These are phyloP conservation scores for Ceratocystis huliohia DNA, from an alignment of 2,329 filamentous ascomycete genomes.

Conservation along the genomic window DNA sequence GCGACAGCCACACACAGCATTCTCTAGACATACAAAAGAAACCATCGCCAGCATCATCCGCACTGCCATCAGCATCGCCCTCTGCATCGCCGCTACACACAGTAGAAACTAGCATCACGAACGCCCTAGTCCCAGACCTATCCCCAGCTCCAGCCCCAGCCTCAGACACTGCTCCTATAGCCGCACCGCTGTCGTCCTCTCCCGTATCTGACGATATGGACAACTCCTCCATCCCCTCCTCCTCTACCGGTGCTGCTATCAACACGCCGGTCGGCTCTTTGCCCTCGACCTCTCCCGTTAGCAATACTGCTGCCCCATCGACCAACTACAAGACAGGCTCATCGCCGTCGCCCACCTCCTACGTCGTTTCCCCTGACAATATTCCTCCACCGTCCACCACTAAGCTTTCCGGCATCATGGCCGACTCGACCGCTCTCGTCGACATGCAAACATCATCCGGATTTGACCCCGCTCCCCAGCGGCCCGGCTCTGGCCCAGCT, in stretches of 20 bases:
- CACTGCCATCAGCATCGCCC: background rate
- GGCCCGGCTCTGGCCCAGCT: background rate
- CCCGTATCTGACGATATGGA: background rate
- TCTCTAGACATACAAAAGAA: conserved; percentile 34
- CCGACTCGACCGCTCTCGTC: conserved; percentile 8
- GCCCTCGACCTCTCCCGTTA: conserved; percentile 10
- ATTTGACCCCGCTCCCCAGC: conserved; percentile 21
- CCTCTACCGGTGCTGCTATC: background rate
- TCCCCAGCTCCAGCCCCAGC: background rate
- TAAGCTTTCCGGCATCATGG: conserved; percentile 16
- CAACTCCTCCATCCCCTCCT: background rate
- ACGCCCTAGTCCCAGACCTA: background rate
- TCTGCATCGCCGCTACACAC: too few relatives aligned
- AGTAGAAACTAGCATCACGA: background rate
- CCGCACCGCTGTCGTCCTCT: background rate
- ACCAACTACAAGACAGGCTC: background rate
- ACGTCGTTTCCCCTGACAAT: background rate
- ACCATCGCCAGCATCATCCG: conserved; percentile 40
- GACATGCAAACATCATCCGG: background rate
- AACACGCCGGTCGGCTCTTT: conserved; percentile 12
- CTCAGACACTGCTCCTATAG: too few relatives aligned
- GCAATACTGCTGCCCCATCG: background rate
- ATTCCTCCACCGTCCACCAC: background rate
- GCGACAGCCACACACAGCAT: conserved; percentile 9
- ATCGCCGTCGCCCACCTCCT: background rate